Percentiles rank a stretch among this genome's conserved stretches.
Evolutionary conservation across 768 basidiomycete genomes (phyloP).

Genomic region (Lactifluus hygrophoroides): DNA sequence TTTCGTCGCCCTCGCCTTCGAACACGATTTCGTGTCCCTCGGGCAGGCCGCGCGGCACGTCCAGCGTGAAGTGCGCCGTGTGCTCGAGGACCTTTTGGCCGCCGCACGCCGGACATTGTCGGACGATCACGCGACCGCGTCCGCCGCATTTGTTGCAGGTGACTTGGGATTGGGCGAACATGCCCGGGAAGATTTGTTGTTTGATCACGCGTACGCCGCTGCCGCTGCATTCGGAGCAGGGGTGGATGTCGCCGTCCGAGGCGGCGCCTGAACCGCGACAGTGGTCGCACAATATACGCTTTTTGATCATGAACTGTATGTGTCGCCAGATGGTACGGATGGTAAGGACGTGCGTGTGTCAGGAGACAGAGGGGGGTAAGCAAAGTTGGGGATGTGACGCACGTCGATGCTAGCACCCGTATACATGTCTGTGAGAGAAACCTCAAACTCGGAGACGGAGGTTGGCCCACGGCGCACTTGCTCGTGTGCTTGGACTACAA

Average conservation of each 20-base stretch:
- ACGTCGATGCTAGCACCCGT: slow-evolving; percentile 81
- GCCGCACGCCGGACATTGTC: slow-evolving; percentile 71
- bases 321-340: too few relatives aligned
- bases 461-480: slow-evolving; percentile 70
- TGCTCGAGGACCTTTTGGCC: slow-evolving; percentile 79
- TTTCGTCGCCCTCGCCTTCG: slow-evolving; percentile 96
- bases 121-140: slow-evolving; percentile 69
- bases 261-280: slow-evolving; percentile 95
- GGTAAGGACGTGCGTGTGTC: too few relatives aligned
- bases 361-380: too few relatives aligned
- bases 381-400: slow-evolving; percentile 23
- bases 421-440: slow-evolving; percentile 83
- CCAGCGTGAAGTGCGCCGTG: slow-evolving; percentile 74
- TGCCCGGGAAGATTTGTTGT: slow-evolving; percentile 95
- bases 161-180: slow-evolving; percentile 84
- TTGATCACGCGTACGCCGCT: slow-evolving; percentile 77
- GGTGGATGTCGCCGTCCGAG: slow-evolving; percentile 78
- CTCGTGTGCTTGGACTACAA: slow-evolving; percentile 40
- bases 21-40: slow-evolving; percentile 91
- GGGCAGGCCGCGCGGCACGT: slow-evolving; percentile 80
- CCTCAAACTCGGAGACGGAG: slow-evolving; percentile 74
- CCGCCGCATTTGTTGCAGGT: slow-evolving; percentile 82
- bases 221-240: slow-evolving; percentile 79
- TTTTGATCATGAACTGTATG: slow-evolving; percentile 93
- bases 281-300: slow-evolving; percentile 90